These are phyloP conservation scores for Fraxinus paxiana DNA, from an alignment of 305 asterid species.

Conservation along the genomic window DNA sequence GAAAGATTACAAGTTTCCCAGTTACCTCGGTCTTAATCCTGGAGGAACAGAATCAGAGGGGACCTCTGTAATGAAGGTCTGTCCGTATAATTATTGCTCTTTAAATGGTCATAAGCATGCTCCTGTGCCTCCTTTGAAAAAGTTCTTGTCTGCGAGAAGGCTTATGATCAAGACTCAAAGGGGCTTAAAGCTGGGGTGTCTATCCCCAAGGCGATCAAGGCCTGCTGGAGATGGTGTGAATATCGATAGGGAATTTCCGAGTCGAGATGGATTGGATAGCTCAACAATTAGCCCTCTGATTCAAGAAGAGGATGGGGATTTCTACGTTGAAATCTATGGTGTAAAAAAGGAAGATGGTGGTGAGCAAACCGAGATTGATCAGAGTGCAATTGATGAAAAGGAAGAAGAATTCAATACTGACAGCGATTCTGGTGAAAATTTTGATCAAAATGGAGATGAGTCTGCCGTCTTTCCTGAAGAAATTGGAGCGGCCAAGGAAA, in stretches of 20 bases:
- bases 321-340: slow-evolving; percentile 42
- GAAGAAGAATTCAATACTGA: background rate
- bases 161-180: slow-evolving; percentile 54
- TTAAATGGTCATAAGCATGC: slow-evolving; percentile 74
- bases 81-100: slow-evolving; percentile 83
- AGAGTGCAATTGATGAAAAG: slow-evolving; percentile 6
- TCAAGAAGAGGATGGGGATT: slow-evolving; percentile 29
- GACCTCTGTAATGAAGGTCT: slow-evolving; percentile 61
- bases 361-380: background rate
- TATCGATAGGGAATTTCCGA: slow-evolving; percentile 14
- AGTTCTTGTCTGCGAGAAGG: slow-evolving; percentile 60
- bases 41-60: slow-evolving; percentile 67
- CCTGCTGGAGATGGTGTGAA: slow-evolving; percentile 5
- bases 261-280: slow-evolving; percentile 1
- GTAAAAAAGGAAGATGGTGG: slow-evolving; percentile 28
- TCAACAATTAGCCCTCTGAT: slow-evolving; percentile 13
- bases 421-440: background rate
- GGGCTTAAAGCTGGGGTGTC: slow-evolving; percentile 41
- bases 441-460: slow-evolving; percentile 17
- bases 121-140: slow-evolving; percentile 65
- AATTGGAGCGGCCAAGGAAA: background rate
- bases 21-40: slow-evolving; percentile 47
- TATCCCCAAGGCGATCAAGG: slow-evolving; percentile 36
- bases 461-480: slow-evolving; percentile 1
- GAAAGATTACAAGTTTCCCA: slow-evolving; percentile 71